Conservation (phyloP, 257 asterid species). For the Lantana camara region DNA sequence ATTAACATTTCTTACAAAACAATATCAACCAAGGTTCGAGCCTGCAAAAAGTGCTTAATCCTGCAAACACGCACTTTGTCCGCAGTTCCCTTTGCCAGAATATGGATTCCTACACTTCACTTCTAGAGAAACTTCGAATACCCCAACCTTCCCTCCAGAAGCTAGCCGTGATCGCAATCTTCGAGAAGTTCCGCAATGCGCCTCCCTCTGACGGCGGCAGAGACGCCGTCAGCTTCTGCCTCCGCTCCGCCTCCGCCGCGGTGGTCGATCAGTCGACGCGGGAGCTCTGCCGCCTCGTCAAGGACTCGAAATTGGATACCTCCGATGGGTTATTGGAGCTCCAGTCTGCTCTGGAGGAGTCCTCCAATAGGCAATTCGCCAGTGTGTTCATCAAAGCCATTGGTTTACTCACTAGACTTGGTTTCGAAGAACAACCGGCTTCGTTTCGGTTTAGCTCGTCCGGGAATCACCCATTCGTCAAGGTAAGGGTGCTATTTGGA, state of each 20-base stretch:
- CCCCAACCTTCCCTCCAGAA: conserved; percentile 92
- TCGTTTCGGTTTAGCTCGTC: conserved; percentile 55
- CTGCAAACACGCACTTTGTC: not conserved
- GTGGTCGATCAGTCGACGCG: conserved; percentile 83
- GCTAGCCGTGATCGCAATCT: conserved; percentile 74
- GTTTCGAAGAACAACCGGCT: conserved; percentile 49
- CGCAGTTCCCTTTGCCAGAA: not conserved
- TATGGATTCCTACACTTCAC: conserved; percentile 60
- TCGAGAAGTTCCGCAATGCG: conserved; percentile 70
- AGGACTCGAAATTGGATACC: conserved; percentile 69
- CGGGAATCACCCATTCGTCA: conserved; percentile 81
- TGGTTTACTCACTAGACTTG: conserved; percentile 71
- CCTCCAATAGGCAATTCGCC: conserved; percentile 45
- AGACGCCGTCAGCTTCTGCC: conserved; percentile 74
- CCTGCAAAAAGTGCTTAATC: not conserved
- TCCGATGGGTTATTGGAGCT: conserved; percentile 73
- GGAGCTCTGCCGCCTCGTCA: conserved; percentile 84
- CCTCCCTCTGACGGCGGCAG: conserved; percentile 65
- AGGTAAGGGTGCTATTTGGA: conserved; percentile 39
- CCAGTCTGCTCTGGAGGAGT: conserved; percentile 84
- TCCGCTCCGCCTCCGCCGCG: conserved; percentile 68
- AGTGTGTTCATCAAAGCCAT: conserved; percentile 61
- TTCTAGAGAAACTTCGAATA: conserved; percentile 63
- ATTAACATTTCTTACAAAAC: not conserved
- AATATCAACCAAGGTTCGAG: too few species aligned